Conservation (phyloP, 345 rosid genomes). For the Laguncularia racemosa region DNA sequence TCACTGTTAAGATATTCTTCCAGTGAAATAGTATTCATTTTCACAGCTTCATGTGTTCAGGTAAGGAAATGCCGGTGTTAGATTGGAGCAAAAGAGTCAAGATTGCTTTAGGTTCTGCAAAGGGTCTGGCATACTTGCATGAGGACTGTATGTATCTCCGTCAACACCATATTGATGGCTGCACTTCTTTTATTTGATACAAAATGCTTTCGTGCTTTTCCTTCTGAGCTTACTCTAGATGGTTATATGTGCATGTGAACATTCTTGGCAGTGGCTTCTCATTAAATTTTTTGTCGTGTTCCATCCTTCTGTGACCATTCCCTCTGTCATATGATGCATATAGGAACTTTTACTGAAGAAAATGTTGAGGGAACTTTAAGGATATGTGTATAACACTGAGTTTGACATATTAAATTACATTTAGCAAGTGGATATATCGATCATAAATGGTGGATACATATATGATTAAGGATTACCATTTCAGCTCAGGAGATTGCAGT, state of each 20-base stretch:
- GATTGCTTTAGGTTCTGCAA: conserved; percentile 89
- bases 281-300: background rate
- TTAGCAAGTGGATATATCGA: no score
- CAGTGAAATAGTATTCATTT: background rate
- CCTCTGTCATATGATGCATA: background rate
- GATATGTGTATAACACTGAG: no score
- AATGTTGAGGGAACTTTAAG: no score
- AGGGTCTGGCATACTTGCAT: conserved; percentile 95
- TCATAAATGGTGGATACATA: no score
- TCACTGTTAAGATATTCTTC: background rate
- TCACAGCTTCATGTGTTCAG: conserved; percentile 22
- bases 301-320: background rate
- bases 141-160: conserved; percentile 76
- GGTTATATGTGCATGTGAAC: background rate
- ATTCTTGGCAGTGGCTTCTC: background rate
- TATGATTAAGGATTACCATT: no score
- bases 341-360: no score
- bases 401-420: no score
- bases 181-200: background rate
- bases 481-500: no score
- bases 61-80: conserved; percentile 44
- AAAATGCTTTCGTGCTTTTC: background rate
- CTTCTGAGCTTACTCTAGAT: background rate
- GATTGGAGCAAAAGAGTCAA: conserved; percentile 85
- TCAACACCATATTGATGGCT: background rate